Evolutionary conservation across 768 basidiomycete genomes (phyloP).

Genomic region (Crassisporium funariophilum): DNA sequence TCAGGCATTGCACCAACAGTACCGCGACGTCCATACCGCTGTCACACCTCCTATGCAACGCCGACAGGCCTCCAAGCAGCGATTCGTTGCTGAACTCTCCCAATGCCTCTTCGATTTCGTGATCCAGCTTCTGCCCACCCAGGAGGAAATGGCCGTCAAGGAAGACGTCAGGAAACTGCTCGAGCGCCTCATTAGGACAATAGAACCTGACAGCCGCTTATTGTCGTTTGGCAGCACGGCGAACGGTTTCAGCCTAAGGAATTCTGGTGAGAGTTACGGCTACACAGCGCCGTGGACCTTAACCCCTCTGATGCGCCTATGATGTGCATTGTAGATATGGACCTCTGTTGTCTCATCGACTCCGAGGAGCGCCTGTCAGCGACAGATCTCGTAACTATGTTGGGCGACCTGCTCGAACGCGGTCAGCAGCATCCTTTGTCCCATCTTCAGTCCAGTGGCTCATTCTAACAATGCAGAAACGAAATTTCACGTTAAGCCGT

Average conservation of each 20-base stretch:
- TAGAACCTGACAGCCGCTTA: constrained; percentile 89
- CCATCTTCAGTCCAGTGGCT: constrained; percentile 8
- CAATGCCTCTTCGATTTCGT: constrained; percentile 94
- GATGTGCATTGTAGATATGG: constrained; percentile 75
- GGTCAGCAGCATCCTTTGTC: constrained; percentile 51
- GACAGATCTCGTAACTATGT: constrained; percentile 89
- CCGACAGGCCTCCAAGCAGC: constrained; percentile 52
- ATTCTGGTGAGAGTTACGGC: constrained; percentile 66
- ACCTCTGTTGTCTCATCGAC: constrained; percentile 95
- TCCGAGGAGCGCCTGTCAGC: constrained; percentile 78
- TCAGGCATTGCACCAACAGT: constrained; percentile 35
- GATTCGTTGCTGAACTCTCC: constrained; percentile 79
- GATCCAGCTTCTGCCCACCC: constrained; percentile 85
- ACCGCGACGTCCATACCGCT: constrained; percentile 34
- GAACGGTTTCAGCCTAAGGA: constrained; percentile 94
- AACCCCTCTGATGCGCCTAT: constrained; percentile 3
- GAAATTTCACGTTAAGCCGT: constrained; percentile 93
- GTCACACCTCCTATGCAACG: constrained; percentile 35
- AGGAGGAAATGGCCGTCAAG: constrained; percentile 91
- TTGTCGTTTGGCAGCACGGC: constrained; percentile 96
- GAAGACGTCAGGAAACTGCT: constrained; percentile 95
- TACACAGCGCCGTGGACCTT: not conserved
- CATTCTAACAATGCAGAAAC: constrained; percentile 60
- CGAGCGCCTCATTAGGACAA: constrained; percentile 92
- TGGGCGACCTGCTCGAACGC: constrained; percentile 90